Evolutionary conservation across 495 filamentous ascomycete species (phyloP).

Genomic region (Xylaria longipes): DNA sequence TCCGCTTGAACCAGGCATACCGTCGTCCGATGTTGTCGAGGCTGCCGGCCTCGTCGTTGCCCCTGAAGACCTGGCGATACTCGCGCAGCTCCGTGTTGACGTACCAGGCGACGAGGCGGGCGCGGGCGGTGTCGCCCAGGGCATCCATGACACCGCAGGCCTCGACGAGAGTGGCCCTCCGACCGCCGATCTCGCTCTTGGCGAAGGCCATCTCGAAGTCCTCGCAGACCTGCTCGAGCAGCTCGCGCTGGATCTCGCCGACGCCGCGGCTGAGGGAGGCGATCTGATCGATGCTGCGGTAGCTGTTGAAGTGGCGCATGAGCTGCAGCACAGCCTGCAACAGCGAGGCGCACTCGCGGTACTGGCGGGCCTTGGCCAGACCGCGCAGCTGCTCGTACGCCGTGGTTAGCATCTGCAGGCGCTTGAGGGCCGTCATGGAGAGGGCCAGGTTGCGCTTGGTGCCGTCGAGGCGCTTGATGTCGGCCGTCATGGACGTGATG

Average conservation of each 20-base stretch:
- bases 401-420: constrained; percentile 97
- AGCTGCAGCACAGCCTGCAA: constrained; percentile 96
- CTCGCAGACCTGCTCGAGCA: constrained; percentile 96
- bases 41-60: constrained; percentile 95
- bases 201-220: constrained; percentile 97
- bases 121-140: constrained; percentile 84
- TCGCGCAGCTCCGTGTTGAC: constrained; percentile 96
- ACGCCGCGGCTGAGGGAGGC: constrained; percentile 92
- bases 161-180: constrained; percentile 76
- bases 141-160: constrained; percentile 95
- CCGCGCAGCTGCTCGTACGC: constrained; percentile 94
- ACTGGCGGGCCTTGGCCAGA: constrained; percentile 84
- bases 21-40: constrained; percentile 95
- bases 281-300: constrained; percentile 97
- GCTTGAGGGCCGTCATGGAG: constrained; percentile 97
- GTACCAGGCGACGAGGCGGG: constrained; percentile 91
- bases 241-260: constrained; percentile 89
- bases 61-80: constrained; percentile 92
- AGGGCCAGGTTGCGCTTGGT: constrained; percentile 96
- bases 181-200: constrained; percentile 78
- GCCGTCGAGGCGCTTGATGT: constrained; percentile 96
- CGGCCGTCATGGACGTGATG: constrained; percentile 98
- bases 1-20: constrained; percentile 96
- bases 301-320: constrained; percentile 98
- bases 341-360: constrained; percentile 93